Evolutionary conservation across 2,329 filamentous ascomycete genomes (phyloP), one percentile per base, ranked within the genome.

Genomic region (Thermochaetoides dissita): DNA sequence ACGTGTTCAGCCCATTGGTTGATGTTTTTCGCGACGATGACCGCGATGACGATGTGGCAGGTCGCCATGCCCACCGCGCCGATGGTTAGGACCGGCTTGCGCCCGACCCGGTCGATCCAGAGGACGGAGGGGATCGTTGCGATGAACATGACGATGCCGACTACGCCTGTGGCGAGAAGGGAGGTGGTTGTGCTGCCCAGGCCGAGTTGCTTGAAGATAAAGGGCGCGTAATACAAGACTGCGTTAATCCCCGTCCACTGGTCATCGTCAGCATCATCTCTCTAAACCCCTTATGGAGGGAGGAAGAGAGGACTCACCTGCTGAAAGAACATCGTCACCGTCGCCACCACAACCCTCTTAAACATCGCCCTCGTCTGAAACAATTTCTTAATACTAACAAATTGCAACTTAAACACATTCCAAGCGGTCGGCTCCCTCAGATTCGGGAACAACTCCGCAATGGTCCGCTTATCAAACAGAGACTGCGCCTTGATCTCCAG

Each of bases 401-500:
- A 84, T 52, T 84, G 79, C 7, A 83, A 63, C 60, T 76, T 82
- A 54, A 78, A 71, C n/a, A 62, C 69, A 56, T 81, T 79, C 72
- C 68, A 72, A 1, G 65, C 61, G 0, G 74, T 81, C 39, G 68
- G 67, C 45, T 78, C 68, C 2, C 68, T 63, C 10, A 83, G 63
- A 31, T 79, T 65, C 0, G 82, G 83, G 57, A 83, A 86, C 24
- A 78, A 67, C 47, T 81, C 77, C 0, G 73, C 71, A 8, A 80
- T 67, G 1, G 74, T 76, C 31, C 76, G 72, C 61, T 87, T 84
- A 60, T 89, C 83, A 50, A 89, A 91, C 11, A 83, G 59, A 0
- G 76, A 79, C 57, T 86, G 80, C 0, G 83, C 81, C 58, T 84
- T 84, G 62, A 89, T 88, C 57, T 89, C 84, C n/a, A 86, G 71